Evolutionary conservation across 192 early-diverging fungal species (phyloP).

Genomic region (Dimargaris cristalligena): DNA sequence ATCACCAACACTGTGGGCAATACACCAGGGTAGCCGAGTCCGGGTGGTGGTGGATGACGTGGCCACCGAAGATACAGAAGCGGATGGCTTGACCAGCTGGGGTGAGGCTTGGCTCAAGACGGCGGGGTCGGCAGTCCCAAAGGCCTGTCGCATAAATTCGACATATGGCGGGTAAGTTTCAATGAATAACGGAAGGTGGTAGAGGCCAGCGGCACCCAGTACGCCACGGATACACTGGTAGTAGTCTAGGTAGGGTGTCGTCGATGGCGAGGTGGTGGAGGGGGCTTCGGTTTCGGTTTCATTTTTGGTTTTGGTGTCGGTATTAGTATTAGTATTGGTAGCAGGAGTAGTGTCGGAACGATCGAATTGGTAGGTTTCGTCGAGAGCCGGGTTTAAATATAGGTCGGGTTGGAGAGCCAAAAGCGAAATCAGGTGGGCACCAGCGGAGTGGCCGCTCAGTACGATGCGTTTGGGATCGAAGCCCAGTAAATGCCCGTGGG

Average conservation of each 20-base stretch:
- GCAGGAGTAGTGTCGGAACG: conserved; percentile 1
- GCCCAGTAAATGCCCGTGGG: conserved; percentile 9
- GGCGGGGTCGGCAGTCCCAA: conserved; percentile 19
- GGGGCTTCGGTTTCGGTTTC: no score
- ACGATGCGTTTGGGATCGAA: conserved; percentile 25
- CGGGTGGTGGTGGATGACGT: not conserved
- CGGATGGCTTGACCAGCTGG: conserved; percentile 12
- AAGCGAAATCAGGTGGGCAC: conserved; percentile 50
- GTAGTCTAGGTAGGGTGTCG: conserved; percentile 12
- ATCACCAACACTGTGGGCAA: conserved; percentile 52
- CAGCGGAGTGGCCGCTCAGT: conserved; percentile 61
- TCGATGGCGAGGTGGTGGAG: no score
- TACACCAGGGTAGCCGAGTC: conserved; percentile 28
- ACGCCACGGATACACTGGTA: conserved; percentile 32
- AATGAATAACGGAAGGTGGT: conserved; percentile 51
- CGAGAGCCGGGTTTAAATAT: conserved; percentile 12
- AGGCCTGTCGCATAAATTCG: conserved; percentile 58
- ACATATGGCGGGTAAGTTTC: conserved; percentile 42
- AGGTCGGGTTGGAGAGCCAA: conserved; percentile 34
- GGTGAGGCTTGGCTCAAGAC: conserved; percentile 26
- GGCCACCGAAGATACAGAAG: conserved; percentile 7
- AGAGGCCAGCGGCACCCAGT: conserved; percentile 70
- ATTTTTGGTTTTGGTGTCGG: no score
- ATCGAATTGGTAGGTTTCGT: not conserved
- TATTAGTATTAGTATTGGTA: conserved; percentile 9